Evolutionary conservation across 2,329 filamentous ascomycete species (phyloP).

Genomic region (Scopulariopsis brevicaulis): DNA sequence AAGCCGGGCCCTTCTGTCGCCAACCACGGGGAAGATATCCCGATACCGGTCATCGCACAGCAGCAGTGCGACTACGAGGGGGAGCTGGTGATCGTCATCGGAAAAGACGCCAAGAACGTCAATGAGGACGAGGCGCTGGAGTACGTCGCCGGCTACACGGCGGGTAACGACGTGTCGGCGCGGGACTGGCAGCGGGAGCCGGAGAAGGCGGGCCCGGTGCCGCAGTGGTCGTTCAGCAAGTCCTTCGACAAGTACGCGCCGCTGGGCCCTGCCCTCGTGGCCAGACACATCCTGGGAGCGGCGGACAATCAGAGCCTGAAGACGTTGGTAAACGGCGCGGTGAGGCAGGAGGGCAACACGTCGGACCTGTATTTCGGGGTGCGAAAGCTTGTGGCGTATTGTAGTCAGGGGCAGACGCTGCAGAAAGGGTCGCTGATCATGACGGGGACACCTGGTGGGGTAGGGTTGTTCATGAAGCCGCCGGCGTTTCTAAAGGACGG

Average conservation of each 20-base stretch:
- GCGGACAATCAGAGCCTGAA: constrained; percentile 16
- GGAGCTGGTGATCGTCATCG: constrained; percentile 31
- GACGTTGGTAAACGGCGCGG: constrained; percentile 36
- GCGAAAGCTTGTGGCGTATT: constrained; percentile 30
- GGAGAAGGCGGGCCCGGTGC: constrained; percentile 20
- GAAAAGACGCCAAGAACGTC: constrained; percentile 39
- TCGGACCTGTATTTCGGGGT: constrained; percentile 38
- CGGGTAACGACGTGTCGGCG: constrained; percentile 43
- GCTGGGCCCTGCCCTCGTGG: constrained; percentile 33
- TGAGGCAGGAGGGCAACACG: constrained; percentile 33
- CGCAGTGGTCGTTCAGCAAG: constrained; percentile 46
- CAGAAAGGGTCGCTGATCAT: constrained; percentile 37
- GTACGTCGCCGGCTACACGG: constrained; percentile 33
- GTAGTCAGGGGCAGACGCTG: constrained; percentile 37
- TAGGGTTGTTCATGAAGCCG: constrained; percentile 9
- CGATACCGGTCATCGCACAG: too few species aligned
- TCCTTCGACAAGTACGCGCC: constrained; percentile 43
- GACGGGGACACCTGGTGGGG: constrained; percentile 34
- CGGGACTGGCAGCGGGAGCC: constrained; percentile 41
- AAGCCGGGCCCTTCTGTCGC: too few species aligned
- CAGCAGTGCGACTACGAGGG: not conserved
- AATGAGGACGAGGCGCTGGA: constrained; percentile 26
- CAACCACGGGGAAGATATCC: too few species aligned
- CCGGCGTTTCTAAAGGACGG: too few species aligned
- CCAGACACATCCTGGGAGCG: constrained; percentile 16